A percentile compares a stretch with the other conserved stretches of the same genome.
These are phyloP conservation scores for Pezizomycotina sp. DNA, from an alignment of 2,329 filamentous ascomycete species.

Conservation along the genomic window DNA sequence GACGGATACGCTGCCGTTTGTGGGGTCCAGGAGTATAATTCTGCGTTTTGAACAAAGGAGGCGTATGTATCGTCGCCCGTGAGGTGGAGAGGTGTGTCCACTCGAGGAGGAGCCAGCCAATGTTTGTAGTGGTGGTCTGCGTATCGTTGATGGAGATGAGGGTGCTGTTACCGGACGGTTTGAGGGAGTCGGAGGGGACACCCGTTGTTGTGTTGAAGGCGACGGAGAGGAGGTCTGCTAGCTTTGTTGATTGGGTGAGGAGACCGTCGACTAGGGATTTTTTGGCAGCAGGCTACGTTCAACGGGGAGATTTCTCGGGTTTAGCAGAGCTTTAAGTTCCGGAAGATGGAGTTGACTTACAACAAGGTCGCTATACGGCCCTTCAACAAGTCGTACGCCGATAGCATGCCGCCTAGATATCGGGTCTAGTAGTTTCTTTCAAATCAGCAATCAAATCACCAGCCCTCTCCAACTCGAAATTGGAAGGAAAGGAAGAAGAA, in stretches of 20 bases:
- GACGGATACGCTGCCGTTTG: slow-evolving; percentile 42
- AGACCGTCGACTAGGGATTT: slow-evolving; percentile 37
- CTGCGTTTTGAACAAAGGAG: slow-evolving; percentile 46
- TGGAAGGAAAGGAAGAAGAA: background rate
- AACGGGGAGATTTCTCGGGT: no score
- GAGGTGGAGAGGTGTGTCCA: slow-evolving; percentile 69
- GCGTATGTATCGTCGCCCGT: slow-evolving; percentile 52
- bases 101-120: slow-evolving; percentile 65
- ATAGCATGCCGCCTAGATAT: slow-evolving; percentile 65
- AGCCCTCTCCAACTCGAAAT: background rate
- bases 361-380: slow-evolving; percentile 42
- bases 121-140: slow-evolving; percentile 57
- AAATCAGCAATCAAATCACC: background rate
- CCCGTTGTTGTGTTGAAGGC: slow-evolving; percentile 64
- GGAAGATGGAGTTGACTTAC: slow-evolving; percentile 26
- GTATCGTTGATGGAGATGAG: slow-evolving; percentile 27
- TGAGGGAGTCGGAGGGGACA: slow-evolving; percentile 53
- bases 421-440: slow-evolving; percentile 42
- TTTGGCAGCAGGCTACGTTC: no score
- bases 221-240: slow-evolving; percentile 58
- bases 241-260: slow-evolving; percentile 47
- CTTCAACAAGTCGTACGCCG: slow-evolving; percentile 50
- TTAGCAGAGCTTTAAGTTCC: slow-evolving; percentile 20
- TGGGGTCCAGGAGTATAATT: slow-evolving; percentile 52
- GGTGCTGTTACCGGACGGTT: slow-evolving; percentile 40